Conservation (phyloP, 1,139 yeast genomes). For the Wickerhamomyces sp. region DNA sequence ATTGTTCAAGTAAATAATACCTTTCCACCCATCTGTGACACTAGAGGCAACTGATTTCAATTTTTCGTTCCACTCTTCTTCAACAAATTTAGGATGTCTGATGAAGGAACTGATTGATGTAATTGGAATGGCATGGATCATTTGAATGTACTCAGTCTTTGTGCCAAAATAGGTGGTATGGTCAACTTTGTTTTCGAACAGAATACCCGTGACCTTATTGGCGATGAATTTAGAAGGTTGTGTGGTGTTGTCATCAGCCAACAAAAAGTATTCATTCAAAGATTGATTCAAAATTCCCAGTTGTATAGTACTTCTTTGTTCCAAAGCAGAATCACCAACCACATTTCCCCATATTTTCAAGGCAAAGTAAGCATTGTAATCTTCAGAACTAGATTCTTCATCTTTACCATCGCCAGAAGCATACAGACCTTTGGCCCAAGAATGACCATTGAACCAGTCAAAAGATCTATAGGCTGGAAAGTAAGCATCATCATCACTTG, state of each 20-base stretch:
- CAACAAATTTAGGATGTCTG: slow-evolving; percentile 62
- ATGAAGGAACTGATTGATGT: slow-evolving; percentile 81
- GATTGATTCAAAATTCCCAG: slow-evolving; percentile 54
- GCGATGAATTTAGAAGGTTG: slow-evolving; percentile 51
- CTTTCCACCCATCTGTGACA: slow-evolving; percentile 82
- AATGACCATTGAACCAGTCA: slow-evolving; percentile 77
- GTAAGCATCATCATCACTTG: slow-evolving; percentile 45
- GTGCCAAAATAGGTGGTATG: slow-evolving; percentile 89
- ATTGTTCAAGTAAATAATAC: slow-evolving; percentile 70
- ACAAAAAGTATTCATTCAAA: slow-evolving; percentile 57
- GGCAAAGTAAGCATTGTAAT: slow-evolving; percentile 68
- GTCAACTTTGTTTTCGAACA: slow-evolving; percentile 83
- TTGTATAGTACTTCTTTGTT: slow-evolving; percentile 55
- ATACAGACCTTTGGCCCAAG: slow-evolving; percentile 77
- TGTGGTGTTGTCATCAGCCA: slow-evolving; percentile 39
- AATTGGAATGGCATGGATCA: slow-evolving; percentile 90
- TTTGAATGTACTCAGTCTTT: slow-evolving; percentile 78
- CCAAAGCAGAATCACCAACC: slow-evolving; percentile 47
- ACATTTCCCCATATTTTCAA: slow-evolving; percentile 65
- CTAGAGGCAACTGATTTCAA: slow-evolving; percentile 42
- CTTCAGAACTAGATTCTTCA: slow-evolving; percentile 75
- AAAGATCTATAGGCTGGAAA: slow-evolving; percentile 76
- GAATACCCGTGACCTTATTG: slow-evolving; percentile 74
- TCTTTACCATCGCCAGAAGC: slow-evolving; percentile 76
- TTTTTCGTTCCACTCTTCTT: slow-evolving; percentile 72